These are phyloP conservation scores for Vicia faba DNA, from an alignment of 306 rosid genomes.

Conservation along the genomic window DNA sequence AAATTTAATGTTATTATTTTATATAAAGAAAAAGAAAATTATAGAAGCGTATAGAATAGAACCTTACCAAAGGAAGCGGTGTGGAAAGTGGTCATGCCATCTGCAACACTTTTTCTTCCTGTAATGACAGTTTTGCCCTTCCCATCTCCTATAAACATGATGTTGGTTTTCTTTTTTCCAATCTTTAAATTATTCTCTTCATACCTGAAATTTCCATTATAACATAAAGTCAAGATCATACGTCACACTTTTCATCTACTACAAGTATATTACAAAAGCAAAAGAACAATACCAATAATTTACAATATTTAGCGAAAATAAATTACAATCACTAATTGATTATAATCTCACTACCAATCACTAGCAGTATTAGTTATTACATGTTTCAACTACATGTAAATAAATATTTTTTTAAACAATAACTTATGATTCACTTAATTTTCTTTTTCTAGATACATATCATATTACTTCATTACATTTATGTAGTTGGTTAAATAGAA, in stretches of 20 bases:
- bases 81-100: conserved; percentile 78
- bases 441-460: background rate
- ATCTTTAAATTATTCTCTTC: conserved; percentile 85
- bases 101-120: conserved; percentile 50
- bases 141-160: conserved; percentile 95
- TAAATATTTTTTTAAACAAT: conserved; percentile 11
- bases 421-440: conserved; percentile 30
- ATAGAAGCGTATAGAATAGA: background rate
- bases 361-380: conserved; percentile 23
- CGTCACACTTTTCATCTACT: conserved; percentile 14
- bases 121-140: conserved; percentile 70
- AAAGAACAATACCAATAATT: background rate
- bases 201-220: conserved; percentile 58
- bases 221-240: conserved; percentile 25
- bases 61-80: conserved; percentile 82
- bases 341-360: background rate
- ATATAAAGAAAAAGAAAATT: background rate
- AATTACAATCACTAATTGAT: too few species aligned
- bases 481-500: conserved; percentile 27
- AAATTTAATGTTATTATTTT: background rate
- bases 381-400: conserved; percentile 13
- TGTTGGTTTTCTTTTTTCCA: conserved; percentile 76
- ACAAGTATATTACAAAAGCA: background rate
- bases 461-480: conserved; percentile 33
- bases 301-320: background rate